These are phyloP conservation scores for Pilasporangium apinafurcum DNA, from an alignment of 352 stramenopile genomes.

Conservation along the genomic window DNA sequence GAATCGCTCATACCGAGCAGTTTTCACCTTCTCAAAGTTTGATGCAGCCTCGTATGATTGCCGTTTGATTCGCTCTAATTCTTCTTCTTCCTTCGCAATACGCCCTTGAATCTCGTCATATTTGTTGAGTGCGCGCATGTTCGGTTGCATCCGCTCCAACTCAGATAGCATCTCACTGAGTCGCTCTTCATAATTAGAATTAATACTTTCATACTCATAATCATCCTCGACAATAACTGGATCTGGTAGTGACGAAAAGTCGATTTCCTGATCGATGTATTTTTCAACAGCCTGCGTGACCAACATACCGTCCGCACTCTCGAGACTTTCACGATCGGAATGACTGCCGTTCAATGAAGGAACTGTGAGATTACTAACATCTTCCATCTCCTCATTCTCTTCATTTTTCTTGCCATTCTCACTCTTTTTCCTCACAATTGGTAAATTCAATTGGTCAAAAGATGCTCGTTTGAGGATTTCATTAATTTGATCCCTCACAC, in stretches of 20 bases:
- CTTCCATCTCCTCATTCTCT: slow-evolving; percentile 63
- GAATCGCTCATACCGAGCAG: slow-evolving; percentile 71
- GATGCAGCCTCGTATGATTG: slow-evolving; percentile 48
- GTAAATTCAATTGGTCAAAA: slow-evolving; percentile 93
- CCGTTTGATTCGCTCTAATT: slow-evolving; percentile 69
- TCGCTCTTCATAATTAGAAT: slow-evolving; percentile 51
- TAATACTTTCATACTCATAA: slow-evolving; percentile 87
- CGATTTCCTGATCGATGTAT: slow-evolving; percentile 63
- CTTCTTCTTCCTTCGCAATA: slow-evolving; percentile 75
- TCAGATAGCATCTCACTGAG: slow-evolving; percentile 66
- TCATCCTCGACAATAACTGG: slow-evolving; percentile 62
- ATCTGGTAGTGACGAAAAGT: slow-evolving; percentile 87
- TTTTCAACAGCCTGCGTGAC: slow-evolving; percentile 31
- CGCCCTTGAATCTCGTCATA: slow-evolving; percentile 80
- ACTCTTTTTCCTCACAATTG: slow-evolving; percentile 27
- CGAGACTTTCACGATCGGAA: slow-evolving; percentile 5
- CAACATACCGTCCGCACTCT: slow-evolving; percentile 35
- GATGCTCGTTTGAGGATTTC: slow-evolving; percentile 94
- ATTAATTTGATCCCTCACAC: slow-evolving; percentile 90
- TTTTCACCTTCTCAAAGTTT: slow-evolving; percentile 77
- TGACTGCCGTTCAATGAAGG: not conserved
- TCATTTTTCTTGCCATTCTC: slow-evolving; percentile 10
- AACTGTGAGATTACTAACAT: slow-evolving; percentile 6
- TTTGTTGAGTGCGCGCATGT: slow-evolving; percentile 94
- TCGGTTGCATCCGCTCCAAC: slow-evolving; percentile 95